These are phyloP conservation scores for Cyamopsis tetragonoloba DNA, from an alignment of 306 rosid genomes.

Conservation along the genomic window DNA sequence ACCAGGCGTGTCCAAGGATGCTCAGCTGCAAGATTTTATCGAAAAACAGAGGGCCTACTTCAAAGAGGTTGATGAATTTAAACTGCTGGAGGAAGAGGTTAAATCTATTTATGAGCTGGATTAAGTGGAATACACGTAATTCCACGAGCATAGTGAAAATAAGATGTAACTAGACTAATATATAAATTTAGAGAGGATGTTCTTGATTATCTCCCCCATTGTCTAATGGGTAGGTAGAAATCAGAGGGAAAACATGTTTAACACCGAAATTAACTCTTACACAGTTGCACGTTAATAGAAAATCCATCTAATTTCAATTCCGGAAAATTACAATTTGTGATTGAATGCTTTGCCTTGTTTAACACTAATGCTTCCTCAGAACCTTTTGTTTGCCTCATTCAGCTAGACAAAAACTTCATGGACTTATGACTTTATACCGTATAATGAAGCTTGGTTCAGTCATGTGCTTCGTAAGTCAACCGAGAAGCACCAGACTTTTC, in stretches of 20 bases:
- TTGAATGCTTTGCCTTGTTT: not conserved
- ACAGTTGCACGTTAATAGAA: not conserved
- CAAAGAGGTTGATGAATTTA: conserved; percentile 68
- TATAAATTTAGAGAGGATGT: not conserved
- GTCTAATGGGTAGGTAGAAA: not conserved
- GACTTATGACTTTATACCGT: too few species aligned
- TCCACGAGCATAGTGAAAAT: not conserved
- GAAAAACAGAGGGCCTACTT: conserved; percentile 63
- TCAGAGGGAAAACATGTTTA: not conserved
- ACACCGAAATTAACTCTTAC: not conserved
- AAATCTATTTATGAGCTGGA: conserved; percentile 47
- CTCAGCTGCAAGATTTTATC: conserved; percentile 49
- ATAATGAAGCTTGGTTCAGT: too few species aligned
- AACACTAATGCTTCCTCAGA: not conserved
- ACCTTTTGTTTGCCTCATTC: not conserved
- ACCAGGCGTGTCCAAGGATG: conserved; percentile 18
- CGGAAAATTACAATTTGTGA: not conserved
- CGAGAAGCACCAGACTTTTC: too few species aligned
- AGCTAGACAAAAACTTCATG: not conserved
- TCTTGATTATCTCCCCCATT: not conserved
- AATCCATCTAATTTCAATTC: not conserved
- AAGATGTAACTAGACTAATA: conserved; percentile 14
- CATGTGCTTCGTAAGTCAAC: too few species aligned
- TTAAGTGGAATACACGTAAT: conserved; percentile 17
- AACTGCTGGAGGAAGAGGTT: conserved; percentile 66